Evolutionary conservation across 176 grass and related monocot genomes (phyloP).

Genomic region (Pharus latifolius): DNA sequence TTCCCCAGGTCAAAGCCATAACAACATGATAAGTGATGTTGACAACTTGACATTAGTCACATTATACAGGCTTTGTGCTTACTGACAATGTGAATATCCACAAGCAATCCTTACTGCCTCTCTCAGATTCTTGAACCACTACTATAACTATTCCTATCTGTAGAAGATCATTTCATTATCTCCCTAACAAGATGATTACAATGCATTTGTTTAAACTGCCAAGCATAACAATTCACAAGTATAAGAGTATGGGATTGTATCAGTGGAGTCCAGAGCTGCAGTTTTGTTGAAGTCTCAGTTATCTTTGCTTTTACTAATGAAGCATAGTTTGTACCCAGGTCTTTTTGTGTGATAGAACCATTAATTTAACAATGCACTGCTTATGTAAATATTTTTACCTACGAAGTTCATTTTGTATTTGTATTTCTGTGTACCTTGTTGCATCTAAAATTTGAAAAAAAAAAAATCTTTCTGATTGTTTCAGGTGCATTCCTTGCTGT

Average conservation of each 20-base stretch:
- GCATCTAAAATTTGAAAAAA: constrained; percentile 6
- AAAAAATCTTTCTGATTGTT: constrained; percentile 19
- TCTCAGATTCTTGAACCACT: too few species aligned
- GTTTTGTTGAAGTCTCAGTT: not conserved
- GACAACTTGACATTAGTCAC: too few species aligned
- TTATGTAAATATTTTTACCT: not conserved
- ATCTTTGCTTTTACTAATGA: not conserved
- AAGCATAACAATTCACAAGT: too few species aligned
- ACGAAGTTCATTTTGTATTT: not conserved
- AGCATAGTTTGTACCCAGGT: not conserved
- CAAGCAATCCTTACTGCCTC: too few species aligned
- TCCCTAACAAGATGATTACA: not conserved
- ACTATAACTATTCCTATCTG: too few species aligned
- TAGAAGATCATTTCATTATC: not conserved
- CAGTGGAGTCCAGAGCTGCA: not conserved
- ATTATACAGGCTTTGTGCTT: too few species aligned
- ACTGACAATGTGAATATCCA: too few species aligned
- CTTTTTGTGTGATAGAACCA: not conserved
- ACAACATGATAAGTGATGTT: too few species aligned
- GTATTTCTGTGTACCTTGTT: not conserved
- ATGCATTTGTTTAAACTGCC: not conserved
- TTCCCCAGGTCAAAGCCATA: too few species aligned
- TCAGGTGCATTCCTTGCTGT: constrained; percentile 81
- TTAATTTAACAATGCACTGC: not conserved
- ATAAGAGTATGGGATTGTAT: not conserved